These are phyloP conservation scores for Akebia trifoliata DNA, from an alignment of 164 flowering plant species.

Conservation along the genomic window DNA sequence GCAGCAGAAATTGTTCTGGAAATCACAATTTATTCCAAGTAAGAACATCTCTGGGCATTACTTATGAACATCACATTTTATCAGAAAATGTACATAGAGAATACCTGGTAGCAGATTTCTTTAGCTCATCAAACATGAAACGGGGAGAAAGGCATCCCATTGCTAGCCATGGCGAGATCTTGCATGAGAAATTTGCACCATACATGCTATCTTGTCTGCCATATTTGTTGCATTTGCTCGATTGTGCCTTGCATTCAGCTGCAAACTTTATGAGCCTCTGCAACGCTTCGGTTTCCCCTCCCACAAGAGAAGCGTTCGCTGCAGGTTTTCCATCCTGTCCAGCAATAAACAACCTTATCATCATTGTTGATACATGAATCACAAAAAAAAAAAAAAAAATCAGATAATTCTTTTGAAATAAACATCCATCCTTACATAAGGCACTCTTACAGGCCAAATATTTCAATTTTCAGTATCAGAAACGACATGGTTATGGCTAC, in stretches of 20 bases:
- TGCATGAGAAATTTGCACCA: slow-evolving; percentile 95
- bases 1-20: slow-evolving; percentile 50
- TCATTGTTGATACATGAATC: background rate
- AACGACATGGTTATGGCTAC: too few species aligned
- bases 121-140: slow-evolving; percentile 79
- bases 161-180: slow-evolving; percentile 92
- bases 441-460: background rate
- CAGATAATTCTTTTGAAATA: too few species aligned
- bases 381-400: background rate
- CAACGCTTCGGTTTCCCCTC: slow-evolving; percentile 92
- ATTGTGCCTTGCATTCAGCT: slow-evolving; percentile 75
- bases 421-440: background rate
- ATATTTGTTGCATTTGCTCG: slow-evolving; percentile 44
- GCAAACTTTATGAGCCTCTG: slow-evolving; percentile 72
- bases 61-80: background rate
- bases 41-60: background rate
- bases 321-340: slow-evolving; percentile 66
- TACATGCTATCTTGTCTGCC: slow-evolving; percentile 40
- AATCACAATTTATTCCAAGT: slow-evolving; percentile 14
- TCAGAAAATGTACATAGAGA: background rate
- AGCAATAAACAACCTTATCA: slow-evolving; percentile 4
- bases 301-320: slow-evolving; percentile 60
- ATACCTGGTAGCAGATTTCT: slow-evolving; percentile 66
- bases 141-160: slow-evolving; percentile 99
- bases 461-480: too few species aligned